Conservation (phyloP, 2,329 filamentous ascomycete species). For the Cytospora mali region DNA sequence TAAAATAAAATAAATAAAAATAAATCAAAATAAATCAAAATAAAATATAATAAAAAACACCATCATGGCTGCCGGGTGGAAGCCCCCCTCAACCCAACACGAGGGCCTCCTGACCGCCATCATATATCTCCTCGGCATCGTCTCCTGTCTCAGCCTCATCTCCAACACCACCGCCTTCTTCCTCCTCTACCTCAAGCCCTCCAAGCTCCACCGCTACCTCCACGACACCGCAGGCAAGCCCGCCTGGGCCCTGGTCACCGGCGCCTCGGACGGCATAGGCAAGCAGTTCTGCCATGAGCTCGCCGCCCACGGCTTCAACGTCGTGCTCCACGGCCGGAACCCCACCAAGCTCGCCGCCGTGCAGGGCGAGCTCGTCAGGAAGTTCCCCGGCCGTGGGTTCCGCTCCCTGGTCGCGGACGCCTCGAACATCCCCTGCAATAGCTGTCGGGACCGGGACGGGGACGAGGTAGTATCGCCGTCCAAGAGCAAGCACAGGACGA, state of each 20-base stretch:
- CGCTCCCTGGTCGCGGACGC: conserved; percentile 49
- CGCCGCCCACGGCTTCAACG: conserved; percentile 54
- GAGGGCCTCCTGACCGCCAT: conserved; percentile 4
- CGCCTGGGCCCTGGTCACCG: conserved; percentile 54
- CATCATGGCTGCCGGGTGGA: neutral
- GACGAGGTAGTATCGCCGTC: neutral
- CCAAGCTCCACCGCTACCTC: conserved; percentile 32
- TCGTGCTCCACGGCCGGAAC: conserved; percentile 61
- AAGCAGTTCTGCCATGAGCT: conserved; percentile 53
- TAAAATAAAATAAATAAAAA: too few relatives aligned
- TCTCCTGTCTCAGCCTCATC: conserved; percentile 15
- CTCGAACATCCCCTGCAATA: conserved; percentile 26
- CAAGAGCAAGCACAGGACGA: conserved; percentile 10
- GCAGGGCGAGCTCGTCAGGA: conserved; percentile 41
- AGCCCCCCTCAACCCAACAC: neutral
- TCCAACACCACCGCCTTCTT: conserved; percentile 28
- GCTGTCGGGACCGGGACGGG: conserved; percentile 1
- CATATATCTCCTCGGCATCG: conserved; percentile 3
- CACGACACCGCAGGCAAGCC: conserved; percentile 29
- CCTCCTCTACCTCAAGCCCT: conserved; percentile 25
- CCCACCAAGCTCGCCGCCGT: conserved; percentile 48
- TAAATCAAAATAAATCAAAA: too few relatives aligned
- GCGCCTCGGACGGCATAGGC: conserved; percentile 59
- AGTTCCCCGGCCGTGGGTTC: conserved; percentile 45
- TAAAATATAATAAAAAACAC: too few relatives aligned